These are phyloP conservation scores for Mycotypha africana DNA, from an alignment of 371 early-diverging fungal genomes.

Conservation along the genomic window DNA sequence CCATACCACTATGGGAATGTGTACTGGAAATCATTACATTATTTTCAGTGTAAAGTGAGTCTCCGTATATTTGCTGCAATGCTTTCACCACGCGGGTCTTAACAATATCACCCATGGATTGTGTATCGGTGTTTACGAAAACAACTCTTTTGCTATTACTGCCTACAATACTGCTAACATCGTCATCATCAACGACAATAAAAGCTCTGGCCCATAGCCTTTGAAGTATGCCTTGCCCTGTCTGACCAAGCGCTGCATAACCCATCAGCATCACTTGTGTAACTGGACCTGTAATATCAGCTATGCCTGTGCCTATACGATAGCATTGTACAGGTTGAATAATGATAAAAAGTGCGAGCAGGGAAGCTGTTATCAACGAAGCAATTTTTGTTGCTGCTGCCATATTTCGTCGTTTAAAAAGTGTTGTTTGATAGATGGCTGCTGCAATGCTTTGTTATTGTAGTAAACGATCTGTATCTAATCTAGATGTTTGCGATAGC, in stretches of 20 bases:
- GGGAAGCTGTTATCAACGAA: too few relatives aligned
- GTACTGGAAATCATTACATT: conserved; percentile 64
- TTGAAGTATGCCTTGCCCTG: conserved; percentile 50
- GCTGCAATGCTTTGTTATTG: too few relatives aligned
- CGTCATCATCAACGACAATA: conserved; percentile 24
- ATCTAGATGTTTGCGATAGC: too few relatives aligned
- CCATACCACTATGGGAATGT: conserved; percentile 57
- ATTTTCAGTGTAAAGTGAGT: conserved; percentile 23
- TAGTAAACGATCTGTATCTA: too few relatives aligned
- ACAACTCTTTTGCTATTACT: conserved; percentile 36
- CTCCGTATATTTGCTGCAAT: conserved; percentile 20
- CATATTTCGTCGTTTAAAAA: too few relatives aligned
- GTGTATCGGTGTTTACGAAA: conserved; percentile 52
- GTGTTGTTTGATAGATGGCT: too few relatives aligned
- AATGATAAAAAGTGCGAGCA: too few relatives aligned
- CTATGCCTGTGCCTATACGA: conserved; percentile 35
- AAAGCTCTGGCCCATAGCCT: conserved; percentile 53
- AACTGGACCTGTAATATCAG: conserved; percentile 42
- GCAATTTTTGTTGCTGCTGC: too few relatives aligned
- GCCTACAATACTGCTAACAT: background rate
- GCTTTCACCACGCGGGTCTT: conserved; percentile 28
- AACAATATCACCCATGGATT: conserved; percentile 33
- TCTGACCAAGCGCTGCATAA: conserved; percentile 50
- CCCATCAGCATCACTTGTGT: conserved; percentile 48
- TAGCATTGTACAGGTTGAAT: conserved; percentile 6